Conservation (phyloP, 2,329 filamentous ascomycete genomes). For the Achaetomium macrosporum region DNA sequence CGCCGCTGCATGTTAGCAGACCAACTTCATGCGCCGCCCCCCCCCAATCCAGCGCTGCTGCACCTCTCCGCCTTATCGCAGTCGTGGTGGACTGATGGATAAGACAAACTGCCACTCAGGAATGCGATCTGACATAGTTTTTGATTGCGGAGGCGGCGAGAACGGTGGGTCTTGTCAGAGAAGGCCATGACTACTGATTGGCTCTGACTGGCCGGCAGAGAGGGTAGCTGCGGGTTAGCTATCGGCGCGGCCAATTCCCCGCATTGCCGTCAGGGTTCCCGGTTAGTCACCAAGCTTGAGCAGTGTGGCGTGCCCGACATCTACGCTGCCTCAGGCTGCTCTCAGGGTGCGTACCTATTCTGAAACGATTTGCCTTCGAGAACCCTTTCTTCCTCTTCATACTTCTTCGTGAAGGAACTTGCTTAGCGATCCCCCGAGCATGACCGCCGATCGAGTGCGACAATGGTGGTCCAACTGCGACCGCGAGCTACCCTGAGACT, state of each 20-base stretch:
- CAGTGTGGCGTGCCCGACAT: conserved; percentile 4
- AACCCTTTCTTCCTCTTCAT: too few species aligned
- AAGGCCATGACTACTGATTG: background rate
- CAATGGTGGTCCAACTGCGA: conserved; percentile 22
- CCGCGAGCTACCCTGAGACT: conserved; percentile 13
- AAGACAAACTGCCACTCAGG: too few species aligned
- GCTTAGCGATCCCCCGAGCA: conserved; percentile 1
- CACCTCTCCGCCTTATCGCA: conserved; percentile 13
- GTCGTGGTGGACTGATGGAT: background rate
- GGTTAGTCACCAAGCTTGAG: background rate
- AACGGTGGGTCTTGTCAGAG: background rate
- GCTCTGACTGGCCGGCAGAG: background rate
- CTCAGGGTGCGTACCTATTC: background rate
- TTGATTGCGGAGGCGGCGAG: background rate
- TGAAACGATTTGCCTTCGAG: background rate
- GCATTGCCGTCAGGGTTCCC: background rate
- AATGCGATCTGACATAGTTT: too few species aligned
- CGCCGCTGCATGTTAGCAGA: conserved; percentile 8
- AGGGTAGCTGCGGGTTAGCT: conserved; percentile 8
- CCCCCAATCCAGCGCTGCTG: background rate
- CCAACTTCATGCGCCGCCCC: conserved; percentile 3
- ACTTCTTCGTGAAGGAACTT: background rate
- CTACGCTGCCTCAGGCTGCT: background rate
- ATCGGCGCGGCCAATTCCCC: conserved; percentile 7
- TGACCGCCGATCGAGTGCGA: conserved; percentile 11